Conservation (phyloP, 345 rosid species). For the Pistacia integerrima region DNA sequence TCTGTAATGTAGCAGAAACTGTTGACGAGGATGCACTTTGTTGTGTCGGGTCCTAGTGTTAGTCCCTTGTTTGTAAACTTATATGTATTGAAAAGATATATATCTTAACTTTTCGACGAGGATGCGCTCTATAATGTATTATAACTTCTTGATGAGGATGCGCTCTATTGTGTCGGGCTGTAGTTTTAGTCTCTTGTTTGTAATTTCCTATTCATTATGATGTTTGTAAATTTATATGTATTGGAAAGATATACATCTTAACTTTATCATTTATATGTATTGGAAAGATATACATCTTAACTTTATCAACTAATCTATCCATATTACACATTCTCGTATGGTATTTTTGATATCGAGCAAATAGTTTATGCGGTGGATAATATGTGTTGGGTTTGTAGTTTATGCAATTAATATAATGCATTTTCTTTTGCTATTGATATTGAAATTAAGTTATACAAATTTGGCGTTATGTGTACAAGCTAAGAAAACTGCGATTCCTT, state of each 20-base stretch:
- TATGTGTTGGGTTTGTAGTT: neutral
- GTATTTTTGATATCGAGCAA: neutral
- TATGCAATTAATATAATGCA: no score
- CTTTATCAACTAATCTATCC: neutral
- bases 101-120: neutral
- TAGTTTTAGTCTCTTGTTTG: neutral
- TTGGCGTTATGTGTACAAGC: neutral
- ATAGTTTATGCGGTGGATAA: neutral
- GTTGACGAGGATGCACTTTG: neutral
- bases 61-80: neutral
- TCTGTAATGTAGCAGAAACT: neutral
- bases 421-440: neutral
- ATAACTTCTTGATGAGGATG: neutral
- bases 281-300: neutral
- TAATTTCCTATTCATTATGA: neutral
- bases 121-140: neutral
- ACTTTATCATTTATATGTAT: neutral
- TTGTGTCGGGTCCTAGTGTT: neutral
- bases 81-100: neutral
- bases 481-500: slow-evolving; percentile 38
- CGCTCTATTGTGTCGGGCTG: neutral
- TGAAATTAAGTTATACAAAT: neutral
- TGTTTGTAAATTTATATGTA: neutral
- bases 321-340: neutral
- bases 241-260: neutral